phyloP scores from a whole-genome alignment of 441 rosid genomes.

The Pelargonium australe region DNA sequence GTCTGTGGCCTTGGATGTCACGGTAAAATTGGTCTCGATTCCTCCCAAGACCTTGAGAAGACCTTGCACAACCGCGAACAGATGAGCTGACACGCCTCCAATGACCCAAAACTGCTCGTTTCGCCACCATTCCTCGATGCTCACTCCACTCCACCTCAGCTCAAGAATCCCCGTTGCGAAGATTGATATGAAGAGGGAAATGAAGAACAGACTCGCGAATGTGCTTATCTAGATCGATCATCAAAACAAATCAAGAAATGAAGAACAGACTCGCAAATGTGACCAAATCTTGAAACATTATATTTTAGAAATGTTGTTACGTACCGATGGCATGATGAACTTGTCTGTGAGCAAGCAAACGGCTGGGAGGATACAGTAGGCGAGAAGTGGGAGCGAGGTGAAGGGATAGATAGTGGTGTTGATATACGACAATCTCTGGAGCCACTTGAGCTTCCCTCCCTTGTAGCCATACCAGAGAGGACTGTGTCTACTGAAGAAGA shows the following conservation, averaged over 20 bases:
- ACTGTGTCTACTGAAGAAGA: slow-evolving; percentile 94
- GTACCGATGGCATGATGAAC: slow-evolving; percentile 95
- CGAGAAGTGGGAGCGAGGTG: slow-evolving; percentile 84
- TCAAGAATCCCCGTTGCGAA: slow-evolving; percentile 96
- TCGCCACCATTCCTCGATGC: slow-evolving; percentile 99
- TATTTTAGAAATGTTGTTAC: no score
- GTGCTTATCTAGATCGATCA: slow-evolving; percentile 81
- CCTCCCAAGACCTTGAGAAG: slow-evolving; percentile 91
- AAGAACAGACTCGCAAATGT: no score
- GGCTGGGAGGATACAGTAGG: slow-evolving; percentile 93
- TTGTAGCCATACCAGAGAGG: slow-evolving; percentile 92
- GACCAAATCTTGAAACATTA: no score
- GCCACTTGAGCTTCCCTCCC: slow-evolving; percentile 78
- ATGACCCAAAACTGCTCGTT: slow-evolving; percentile 99
- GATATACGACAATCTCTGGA: slow-evolving; percentile 82
- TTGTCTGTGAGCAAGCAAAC: slow-evolving; percentile 90
- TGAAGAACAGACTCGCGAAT: slow-evolving; percentile 94
- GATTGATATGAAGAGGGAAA: slow-evolving; percentile 94
- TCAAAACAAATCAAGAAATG: neutral
- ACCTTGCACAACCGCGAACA: slow-evolving; percentile 95
- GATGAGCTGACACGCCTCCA: slow-evolving; percentile 95
- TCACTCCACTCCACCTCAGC: slow-evolving; percentile 99
- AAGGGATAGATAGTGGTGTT: slow-evolving; percentile 92
- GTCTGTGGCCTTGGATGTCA: slow-evolving; percentile 87
- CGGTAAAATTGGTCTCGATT: slow-evolving; percentile 91